Conservation (phyloP, 352 stramenopile genomes). For the Albugo laibachii region DNA sequence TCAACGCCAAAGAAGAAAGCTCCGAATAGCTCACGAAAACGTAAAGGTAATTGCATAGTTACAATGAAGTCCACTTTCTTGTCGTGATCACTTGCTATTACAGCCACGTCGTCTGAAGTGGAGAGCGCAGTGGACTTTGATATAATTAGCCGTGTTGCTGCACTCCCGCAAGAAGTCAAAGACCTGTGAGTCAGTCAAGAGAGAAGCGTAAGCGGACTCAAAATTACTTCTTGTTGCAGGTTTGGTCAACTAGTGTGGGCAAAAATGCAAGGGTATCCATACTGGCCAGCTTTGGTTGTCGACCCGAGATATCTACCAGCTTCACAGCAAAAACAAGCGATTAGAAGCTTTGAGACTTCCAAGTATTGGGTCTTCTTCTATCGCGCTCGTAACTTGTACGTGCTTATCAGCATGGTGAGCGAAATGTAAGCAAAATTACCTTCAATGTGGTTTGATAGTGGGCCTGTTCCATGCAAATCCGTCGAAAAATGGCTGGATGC, state of each 20-base stretch:
- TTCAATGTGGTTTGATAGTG: conserved; percentile 12
- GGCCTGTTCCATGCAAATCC: conserved; percentile 31
- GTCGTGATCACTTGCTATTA: not conserved
- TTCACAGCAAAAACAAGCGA: conserved; percentile 20
- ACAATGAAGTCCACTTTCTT: conserved; percentile 20
- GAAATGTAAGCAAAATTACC: not conserved
- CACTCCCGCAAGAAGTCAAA: conserved; percentile 8
- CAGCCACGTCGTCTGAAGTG: not conserved
- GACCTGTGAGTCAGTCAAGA: conserved; percentile 20
- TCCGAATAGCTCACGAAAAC: conserved; percentile 6
- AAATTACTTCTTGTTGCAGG: conserved; percentile 20
- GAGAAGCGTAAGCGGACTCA: conserved; percentile 12
- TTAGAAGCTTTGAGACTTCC: conserved; percentile 30
- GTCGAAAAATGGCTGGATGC: conserved; percentile 53
- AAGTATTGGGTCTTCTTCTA: conserved; percentile 71
- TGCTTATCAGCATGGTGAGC: not conserved
- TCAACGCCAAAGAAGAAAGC: not conserved
- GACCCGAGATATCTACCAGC: conserved; percentile 25
- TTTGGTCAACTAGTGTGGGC: conserved; percentile 65
- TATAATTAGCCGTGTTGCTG: not conserved
- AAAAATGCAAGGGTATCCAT: conserved; percentile 67
- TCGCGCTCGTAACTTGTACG: conserved; percentile 52
- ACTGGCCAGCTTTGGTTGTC: conserved; percentile 58
- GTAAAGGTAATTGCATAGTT: conserved; percentile 16
- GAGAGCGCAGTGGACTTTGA: not conserved